Percentiles rank a stretch among this genome's conserved stretches.
Conservation (phyloP, 768 basidiomycete species). For the Crassisporium funariophilum region DNA sequence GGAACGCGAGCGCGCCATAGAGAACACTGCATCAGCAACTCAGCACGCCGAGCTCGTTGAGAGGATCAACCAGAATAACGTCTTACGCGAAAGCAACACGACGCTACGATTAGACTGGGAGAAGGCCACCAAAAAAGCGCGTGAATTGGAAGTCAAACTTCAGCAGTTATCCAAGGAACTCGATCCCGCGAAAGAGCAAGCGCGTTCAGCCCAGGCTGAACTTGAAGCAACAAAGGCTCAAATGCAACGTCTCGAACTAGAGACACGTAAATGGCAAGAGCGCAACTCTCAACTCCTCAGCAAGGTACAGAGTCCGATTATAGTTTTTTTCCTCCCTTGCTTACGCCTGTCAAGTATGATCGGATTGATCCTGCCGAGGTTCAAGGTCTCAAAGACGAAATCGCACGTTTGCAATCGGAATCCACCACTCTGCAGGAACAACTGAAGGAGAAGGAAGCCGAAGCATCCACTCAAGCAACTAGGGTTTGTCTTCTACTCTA, state of each 20-base stretch:
- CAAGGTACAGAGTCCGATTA: slow-evolving; percentile 52
- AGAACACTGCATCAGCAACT: slow-evolving; percentile 68
- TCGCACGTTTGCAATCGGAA: slow-evolving; percentile 33
- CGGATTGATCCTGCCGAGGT: slow-evolving; percentile 87
- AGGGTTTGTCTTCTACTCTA: slow-evolving; percentile 16
- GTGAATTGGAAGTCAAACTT: slow-evolving; percentile 67
- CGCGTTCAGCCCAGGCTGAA: slow-evolving; percentile 68
- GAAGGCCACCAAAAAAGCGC: slow-evolving; percentile 64
- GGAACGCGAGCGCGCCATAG: slow-evolving; percentile 82
- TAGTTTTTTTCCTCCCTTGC: background rate
- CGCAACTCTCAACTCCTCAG: slow-evolving; percentile 78
- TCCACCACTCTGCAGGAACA: slow-evolving; percentile 12
- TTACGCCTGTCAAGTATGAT: slow-evolving; percentile 60
- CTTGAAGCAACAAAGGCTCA: slow-evolving; percentile 70
- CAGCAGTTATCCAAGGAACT: slow-evolving; percentile 60
- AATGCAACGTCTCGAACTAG: slow-evolving; percentile 69
- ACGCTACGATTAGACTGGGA: slow-evolving; percentile 81
- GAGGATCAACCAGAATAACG: slow-evolving; percentile 83
- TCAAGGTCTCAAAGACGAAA: slow-evolving; percentile 75
- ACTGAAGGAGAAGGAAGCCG: slow-evolving; percentile 22
- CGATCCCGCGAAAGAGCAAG: slow-evolving; percentile 74
- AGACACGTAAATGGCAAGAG: slow-evolving; percentile 82
- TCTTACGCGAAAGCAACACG: slow-evolving; percentile 86
- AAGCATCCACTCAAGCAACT: slow-evolving; percentile 15
- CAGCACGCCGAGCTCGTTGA: slow-evolving; percentile 86